Evolutionary conservation across 148 eudicot species (phyloP), one percentile per base, ranked within the genome.

Genomic region (Rhododendron simsii): DNA sequence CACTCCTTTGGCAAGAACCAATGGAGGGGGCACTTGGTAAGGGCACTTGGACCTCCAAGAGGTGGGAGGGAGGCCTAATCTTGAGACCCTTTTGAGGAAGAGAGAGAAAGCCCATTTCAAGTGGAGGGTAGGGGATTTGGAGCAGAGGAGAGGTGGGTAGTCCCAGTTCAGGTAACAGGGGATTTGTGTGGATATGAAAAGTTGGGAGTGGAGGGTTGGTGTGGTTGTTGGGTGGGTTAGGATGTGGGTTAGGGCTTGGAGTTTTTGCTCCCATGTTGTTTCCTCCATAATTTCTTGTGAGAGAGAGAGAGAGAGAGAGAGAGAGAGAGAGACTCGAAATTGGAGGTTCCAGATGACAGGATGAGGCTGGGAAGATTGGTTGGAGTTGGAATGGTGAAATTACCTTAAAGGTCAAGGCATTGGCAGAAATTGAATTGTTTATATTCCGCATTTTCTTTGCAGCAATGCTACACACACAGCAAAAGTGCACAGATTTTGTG

Each of bases 1-100:
- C 79, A 97, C 91, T 61, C 96, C 98, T 47, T 89, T 84, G n/a
- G 98, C 98, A 84, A 95, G 90, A 4, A 93, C 81, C 86, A 93
- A 80, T 3, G 98, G 96, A 10, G 93, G 95, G 21, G 99, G 98
- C 65, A 89, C 89, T 4, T 85, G 88, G 83, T 92, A 96, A 21
- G 99, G 98, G 89, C 98, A 96, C 89, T 92, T 95, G 85, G 95
- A 92, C 89, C 99, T 90, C 98, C 98, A 95, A 45, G 98, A 94
- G 44, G 97, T 92, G 44, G 53, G 30, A 10, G 95, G 92, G 18
- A 86, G 75, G 53, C 98, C 95, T 16, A 92, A 91, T 76, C 91
- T 91, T 23, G 91, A 88, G 0, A 84, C 91, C 92, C 92, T 90
- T 90, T 90, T 92, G 88, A 94, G 90, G 90, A 91, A 94, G 15